A percentile compares a stretch with the other conserved stretches of the same genome.
These are phyloP conservation scores for Penicillium longicatenatum DNA, from an alignment of 495 filamentous ascomycete species.

Conservation along the genomic window DNA sequence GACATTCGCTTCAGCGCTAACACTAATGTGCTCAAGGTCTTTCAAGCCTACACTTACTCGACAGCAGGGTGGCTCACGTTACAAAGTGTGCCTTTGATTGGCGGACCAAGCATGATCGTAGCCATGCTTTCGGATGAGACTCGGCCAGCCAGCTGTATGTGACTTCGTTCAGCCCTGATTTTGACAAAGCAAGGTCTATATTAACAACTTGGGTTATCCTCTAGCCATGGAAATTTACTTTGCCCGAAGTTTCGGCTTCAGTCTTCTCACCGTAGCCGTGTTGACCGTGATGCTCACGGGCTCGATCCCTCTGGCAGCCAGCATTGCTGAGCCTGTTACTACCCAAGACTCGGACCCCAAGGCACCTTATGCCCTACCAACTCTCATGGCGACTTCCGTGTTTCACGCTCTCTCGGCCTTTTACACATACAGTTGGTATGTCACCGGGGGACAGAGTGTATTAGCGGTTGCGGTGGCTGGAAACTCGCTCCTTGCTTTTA, in stretches of 20 bases:
- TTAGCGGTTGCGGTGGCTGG: slow-evolving; percentile 58
- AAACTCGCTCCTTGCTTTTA: slow-evolving; percentile 54
- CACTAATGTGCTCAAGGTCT: slow-evolving; percentile 46
- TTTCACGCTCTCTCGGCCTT: slow-evolving; percentile 67
- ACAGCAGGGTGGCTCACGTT: slow-evolving; percentile 67
- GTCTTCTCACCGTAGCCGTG: slow-evolving; percentile 64
- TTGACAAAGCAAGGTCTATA: not conserved
- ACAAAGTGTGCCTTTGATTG: slow-evolving; percentile 65
- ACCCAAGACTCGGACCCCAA: slow-evolving; percentile 54
- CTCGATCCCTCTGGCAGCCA: slow-evolving; percentile 67
- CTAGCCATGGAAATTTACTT: slow-evolving; percentile 73
- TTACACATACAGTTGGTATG: slow-evolving; percentile 68
- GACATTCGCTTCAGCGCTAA: not conserved
- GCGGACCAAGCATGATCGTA: slow-evolving; percentile 66
- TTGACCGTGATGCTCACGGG: slow-evolving; percentile 72
- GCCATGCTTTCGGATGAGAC: slow-evolving; percentile 61
- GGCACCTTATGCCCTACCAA: slow-evolving; percentile 69
- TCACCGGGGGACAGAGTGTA: slow-evolving; percentile 47
- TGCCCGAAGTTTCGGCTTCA: slow-evolving; percentile 66
- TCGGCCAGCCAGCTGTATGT: slow-evolving; percentile 55
- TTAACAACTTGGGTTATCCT: not conserved
- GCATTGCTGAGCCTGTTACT: slow-evolving; percentile 41
- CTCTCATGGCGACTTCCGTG: slow-evolving; percentile 62
- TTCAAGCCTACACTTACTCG: slow-evolving; percentile 65
- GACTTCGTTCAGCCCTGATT: not conserved